A percentile compares a stretch with the other conserved stretches of the same genome.
phyloP scores from a whole-genome alignment of 192 early-diverging fungal species.

The Podila clonocystis region DNA sequence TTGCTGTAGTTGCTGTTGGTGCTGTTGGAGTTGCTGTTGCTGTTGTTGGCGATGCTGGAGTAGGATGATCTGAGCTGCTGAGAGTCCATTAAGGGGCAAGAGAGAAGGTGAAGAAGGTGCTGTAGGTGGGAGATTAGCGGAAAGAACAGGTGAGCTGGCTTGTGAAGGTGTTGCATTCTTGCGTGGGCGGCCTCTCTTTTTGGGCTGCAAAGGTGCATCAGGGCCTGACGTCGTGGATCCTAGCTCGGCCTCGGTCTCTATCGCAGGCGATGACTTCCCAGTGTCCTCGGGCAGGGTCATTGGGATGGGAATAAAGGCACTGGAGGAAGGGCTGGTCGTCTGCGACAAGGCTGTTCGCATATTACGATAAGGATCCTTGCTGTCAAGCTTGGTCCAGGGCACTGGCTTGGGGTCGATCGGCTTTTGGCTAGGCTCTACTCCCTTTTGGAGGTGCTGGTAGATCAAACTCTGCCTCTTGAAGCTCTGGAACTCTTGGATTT shows the following conservation, averaged over 20 bases:
- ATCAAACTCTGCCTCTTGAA: slow-evolving; percentile 32
- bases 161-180: slow-evolving; percentile 21
- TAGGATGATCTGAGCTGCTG: slow-evolving; percentile 25
- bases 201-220: slow-evolving; percentile 32
- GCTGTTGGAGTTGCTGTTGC: slow-evolving; percentile 24
- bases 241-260: not conserved
- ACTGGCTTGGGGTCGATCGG: slow-evolving; percentile 17
- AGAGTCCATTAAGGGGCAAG: slow-evolving; percentile 5
- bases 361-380: slow-evolving; percentile 33
- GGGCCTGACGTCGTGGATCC: not conserved
- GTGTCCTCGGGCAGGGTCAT: slow-evolving; percentile 9
- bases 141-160: slow-evolving; percentile 21
- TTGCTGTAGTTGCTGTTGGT: slow-evolving; percentile 46
- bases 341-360: slow-evolving; percentile 42
- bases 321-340: slow-evolving; percentile 27
- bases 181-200: slow-evolving; percentile 51
- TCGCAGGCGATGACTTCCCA: not conserved
- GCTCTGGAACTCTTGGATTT: slow-evolving; percentile 47
- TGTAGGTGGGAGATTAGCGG: not conserved
- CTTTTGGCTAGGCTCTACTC: slow-evolving; percentile 16
- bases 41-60: slow-evolving; percentile 45
- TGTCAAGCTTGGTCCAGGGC: slow-evolving; percentile 21
- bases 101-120: slow-evolving; percentile 11
- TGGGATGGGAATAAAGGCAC: slow-evolving; percentile 27
- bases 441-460: slow-evolving; percentile 31